These are phyloP conservation scores for Piper longum DNA, from an alignment of 164 flowering plant genomes.

Conservation along the genomic window DNA sequence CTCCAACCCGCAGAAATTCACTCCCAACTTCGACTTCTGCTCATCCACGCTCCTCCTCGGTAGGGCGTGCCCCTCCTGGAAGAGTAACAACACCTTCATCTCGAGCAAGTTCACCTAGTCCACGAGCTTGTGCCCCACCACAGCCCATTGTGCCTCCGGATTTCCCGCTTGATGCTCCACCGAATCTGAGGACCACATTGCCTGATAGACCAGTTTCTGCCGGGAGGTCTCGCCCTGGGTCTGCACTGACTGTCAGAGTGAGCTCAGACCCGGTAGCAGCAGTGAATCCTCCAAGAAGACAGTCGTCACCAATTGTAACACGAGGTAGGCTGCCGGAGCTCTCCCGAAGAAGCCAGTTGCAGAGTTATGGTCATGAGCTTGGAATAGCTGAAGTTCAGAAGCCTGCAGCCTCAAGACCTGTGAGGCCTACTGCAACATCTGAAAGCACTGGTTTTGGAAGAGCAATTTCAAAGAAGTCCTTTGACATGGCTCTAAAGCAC, in stretches of 20 bases:
- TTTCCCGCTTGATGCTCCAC: constrained; percentile 82
- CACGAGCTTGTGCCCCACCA: constrained; percentile 40
- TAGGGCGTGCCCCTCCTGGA: constrained; percentile 29
- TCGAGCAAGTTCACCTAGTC: constrained; percentile 71
- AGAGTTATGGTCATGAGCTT: constrained; percentile 33
- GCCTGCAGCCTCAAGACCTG: constrained; percentile 28
- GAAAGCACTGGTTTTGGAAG: constrained; percentile 83
- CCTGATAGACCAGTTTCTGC: constrained; percentile 87
- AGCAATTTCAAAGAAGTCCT: constrained; percentile 79
- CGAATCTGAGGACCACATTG: constrained; percentile 79
- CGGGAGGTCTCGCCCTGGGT: constrained; percentile 80
- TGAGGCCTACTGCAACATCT: constrained; percentile 28
- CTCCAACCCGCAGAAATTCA: constrained; percentile 65
- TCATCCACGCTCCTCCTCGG: constrained; percentile 31
- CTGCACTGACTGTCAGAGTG: constrained; percentile 28
- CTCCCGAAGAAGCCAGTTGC: constrained; percentile 27
- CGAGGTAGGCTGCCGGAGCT: constrained; percentile 63
- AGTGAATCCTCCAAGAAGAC: constrained; percentile 29
- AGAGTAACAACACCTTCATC: constrained; percentile 42
- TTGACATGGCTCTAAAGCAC: constrained; percentile 90
- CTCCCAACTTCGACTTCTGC: constrained; percentile 31
- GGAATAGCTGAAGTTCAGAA: constrained; percentile 35
- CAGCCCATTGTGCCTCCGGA: constrained; percentile 71
- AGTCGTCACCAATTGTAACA: constrained; percentile 43
- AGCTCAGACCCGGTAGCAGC: constrained; percentile 29